Evolutionary conservation across 805 yeast genomes (phyloP).

Genomic region (Wickerhamomyces sydowiorum): DNA sequence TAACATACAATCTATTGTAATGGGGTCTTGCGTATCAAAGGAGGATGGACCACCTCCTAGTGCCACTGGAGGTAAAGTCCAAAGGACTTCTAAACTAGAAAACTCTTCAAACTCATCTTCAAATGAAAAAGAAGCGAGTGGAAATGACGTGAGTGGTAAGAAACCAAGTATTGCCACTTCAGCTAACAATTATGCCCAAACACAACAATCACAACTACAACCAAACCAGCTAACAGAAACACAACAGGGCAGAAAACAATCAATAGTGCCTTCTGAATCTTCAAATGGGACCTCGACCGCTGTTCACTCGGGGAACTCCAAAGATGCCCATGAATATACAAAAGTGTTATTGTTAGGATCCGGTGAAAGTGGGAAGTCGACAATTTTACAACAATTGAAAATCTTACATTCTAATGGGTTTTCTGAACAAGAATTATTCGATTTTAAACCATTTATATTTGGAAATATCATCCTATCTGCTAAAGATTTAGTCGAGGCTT

Average conservation of each 20-base stretch:
- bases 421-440: conserved; percentile 53
- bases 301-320: conserved; percentile 6
- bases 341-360: conserved; percentile 80
- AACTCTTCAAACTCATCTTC: background rate
- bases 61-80: background rate
- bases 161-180: background rate
- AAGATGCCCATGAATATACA: conserved; percentile 39
- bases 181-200: background rate
- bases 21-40: background rate
- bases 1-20: too few relatives aligned
- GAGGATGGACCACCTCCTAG: background rate
- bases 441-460: conserved; percentile 74
- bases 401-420: conserved; percentile 36
- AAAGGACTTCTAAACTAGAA: background rate
- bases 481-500: conserved; percentile 62
- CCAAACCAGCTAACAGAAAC: background rate
- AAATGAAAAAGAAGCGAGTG: background rate
- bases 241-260: conserved; percentile 12
- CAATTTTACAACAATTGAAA: conserved; percentile 39
- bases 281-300: conserved; percentile 6
- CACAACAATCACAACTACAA: background rate
- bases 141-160: background rate
- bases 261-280: conserved; percentile 17
- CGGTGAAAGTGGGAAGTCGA: conserved; percentile 52
- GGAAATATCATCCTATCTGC: conserved; percentile 75